phyloP scores from a whole-genome alignment of 192 early-diverging fungal species.

The Coemansia sp. region DNA sequence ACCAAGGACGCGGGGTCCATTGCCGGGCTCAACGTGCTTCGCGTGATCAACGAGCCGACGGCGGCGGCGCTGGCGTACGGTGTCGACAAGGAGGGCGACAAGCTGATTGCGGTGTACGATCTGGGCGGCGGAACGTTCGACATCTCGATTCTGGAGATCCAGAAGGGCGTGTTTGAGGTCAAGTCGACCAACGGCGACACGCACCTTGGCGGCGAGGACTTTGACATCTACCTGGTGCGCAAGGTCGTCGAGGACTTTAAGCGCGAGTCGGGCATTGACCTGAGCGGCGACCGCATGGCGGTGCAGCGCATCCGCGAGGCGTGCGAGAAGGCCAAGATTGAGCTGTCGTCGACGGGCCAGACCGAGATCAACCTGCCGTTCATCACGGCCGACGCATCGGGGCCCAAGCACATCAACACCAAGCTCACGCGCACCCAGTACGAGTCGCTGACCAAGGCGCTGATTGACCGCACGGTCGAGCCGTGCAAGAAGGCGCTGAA shows the following conservation, averaged over 20 bases:
- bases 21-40: slow-evolving; percentile 89
- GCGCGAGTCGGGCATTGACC: slow-evolving; percentile 86
- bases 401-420: slow-evolving; percentile 97
- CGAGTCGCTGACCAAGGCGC: slow-evolving; percentile 74
- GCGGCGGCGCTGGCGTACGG: slow-evolving; percentile 98
- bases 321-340: slow-evolving; percentile 98
- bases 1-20: slow-evolving; percentile 96
- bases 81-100: slow-evolving; percentile 94
- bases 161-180: slow-evolving; percentile 98
- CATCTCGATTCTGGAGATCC: slow-evolving; percentile 98
- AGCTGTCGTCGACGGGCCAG: slow-evolving; percentile 90
- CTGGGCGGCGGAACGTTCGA: slow-evolving; percentile 99
- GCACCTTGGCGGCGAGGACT: slow-evolving; percentile 75
- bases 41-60: slow-evolving; percentile 98
- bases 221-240: slow-evolving; percentile 70
- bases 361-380: slow-evolving; percentile 97
- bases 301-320: slow-evolving; percentile 97
- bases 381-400: slow-evolving; percentile 77
- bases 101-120: slow-evolving; percentile 94
- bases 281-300: slow-evolving; percentile 88
- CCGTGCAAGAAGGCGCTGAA: slow-evolving; percentile 97
- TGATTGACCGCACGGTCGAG: slow-evolving; percentile 85
- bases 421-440: slow-evolving; percentile 90
- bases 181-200: slow-evolving; percentile 99
- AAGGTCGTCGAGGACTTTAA: slow-evolving; percentile 87